Percentiles rank a stretch among this genome's conserved stretches.
Evolutionary conservation across 768 basidiomycete species (phyloP).

Genomic region (Suillus discolor): DNA sequence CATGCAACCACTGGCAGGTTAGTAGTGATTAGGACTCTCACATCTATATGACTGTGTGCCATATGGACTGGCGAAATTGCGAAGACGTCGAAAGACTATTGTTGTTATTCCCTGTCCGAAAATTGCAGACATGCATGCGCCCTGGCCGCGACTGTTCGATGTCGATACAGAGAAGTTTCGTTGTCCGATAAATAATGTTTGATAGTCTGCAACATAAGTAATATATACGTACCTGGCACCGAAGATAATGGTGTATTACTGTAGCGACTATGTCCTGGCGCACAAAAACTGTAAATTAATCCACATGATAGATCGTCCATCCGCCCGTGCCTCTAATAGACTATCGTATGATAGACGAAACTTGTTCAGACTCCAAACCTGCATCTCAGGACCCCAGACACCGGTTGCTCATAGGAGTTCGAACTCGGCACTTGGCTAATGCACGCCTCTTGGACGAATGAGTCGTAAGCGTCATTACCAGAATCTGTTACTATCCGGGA

Average conservation of each 20-base stretch:
- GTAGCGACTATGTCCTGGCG: neutral
- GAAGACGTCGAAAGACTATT: no score
- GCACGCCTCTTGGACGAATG: neutral
- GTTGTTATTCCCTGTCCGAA: neutral
- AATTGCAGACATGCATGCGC: neutral
- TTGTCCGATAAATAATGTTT: neutral
- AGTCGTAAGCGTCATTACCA: slow-evolving; percentile 28
- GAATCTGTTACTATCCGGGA: slow-evolving; percentile 32
- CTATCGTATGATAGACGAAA: no score
- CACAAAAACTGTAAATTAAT: neutral
- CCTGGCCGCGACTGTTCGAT: neutral
- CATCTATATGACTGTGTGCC: neutral
- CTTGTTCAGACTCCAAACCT: no score
- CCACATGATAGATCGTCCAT: neutral
- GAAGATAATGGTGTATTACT: neutral
- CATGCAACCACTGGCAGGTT: neutral
- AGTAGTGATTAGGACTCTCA: neutral
- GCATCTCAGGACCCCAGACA: no score
- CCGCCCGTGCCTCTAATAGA: neutral
- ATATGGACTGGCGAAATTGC: no score
- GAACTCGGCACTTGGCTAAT: no score
- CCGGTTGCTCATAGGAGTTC: no score
- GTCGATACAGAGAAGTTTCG: neutral
- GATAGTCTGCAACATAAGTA: neutral
- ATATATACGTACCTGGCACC: neutral